Percentiles rank a stretch among this genome's conserved stretches.
These are phyloP conservation scores for Rhizopogon vesiculosus DNA, from an alignment of 768 basidiomycete species.

Conservation along the genomic window DNA sequence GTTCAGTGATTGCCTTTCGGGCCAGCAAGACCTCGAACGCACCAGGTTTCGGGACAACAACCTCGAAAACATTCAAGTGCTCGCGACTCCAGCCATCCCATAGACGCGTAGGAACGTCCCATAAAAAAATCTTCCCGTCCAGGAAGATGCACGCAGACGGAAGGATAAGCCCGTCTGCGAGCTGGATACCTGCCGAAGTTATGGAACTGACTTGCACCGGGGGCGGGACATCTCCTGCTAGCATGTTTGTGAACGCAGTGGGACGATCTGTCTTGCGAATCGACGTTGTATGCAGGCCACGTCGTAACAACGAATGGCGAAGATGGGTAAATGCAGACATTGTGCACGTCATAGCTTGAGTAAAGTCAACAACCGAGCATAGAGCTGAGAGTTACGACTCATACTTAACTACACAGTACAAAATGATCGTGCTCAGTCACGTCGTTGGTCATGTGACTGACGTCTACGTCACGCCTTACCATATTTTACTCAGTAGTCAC, in stretches of 20 bases:
- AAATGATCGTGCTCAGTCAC: too few relatives aligned
- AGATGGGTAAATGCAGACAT: background rate
- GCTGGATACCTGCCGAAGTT: slow-evolving; percentile 56
- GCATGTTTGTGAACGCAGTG: slow-evolving; percentile 57
- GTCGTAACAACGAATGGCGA: background rate
- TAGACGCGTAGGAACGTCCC: slow-evolving; percentile 69
- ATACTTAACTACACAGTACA: too few relatives aligned
- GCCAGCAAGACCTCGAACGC: slow-evolving; percentile 17
- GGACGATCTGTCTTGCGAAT: slow-evolving; percentile 14
- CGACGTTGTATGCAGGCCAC: slow-evolving; percentile 1
- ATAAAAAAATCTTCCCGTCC: slow-evolving; percentile 82
- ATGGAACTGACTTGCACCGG: slow-evolving; percentile 71
- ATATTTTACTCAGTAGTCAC: too few relatives aligned
- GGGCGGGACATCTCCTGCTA: slow-evolving; percentile 64
- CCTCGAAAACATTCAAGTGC: slow-evolving; percentile 77
- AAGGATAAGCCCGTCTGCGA: slow-evolving; percentile 75
- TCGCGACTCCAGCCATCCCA: slow-evolving; percentile 73
- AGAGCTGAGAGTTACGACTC: too few relatives aligned
- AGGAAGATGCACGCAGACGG: slow-evolving; percentile 79
- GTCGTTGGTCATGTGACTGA: too few relatives aligned
- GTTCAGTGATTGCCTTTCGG: background rate
- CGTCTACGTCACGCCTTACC: too few relatives aligned
- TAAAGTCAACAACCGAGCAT: too few relatives aligned
- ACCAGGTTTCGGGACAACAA: slow-evolving; percentile 86
- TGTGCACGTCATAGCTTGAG: background rate